These are phyloP conservation scores for Lanmaoa rubissima DNA, from an alignment of 768 basidiomycete species.

Conservation along the genomic window DNA sequence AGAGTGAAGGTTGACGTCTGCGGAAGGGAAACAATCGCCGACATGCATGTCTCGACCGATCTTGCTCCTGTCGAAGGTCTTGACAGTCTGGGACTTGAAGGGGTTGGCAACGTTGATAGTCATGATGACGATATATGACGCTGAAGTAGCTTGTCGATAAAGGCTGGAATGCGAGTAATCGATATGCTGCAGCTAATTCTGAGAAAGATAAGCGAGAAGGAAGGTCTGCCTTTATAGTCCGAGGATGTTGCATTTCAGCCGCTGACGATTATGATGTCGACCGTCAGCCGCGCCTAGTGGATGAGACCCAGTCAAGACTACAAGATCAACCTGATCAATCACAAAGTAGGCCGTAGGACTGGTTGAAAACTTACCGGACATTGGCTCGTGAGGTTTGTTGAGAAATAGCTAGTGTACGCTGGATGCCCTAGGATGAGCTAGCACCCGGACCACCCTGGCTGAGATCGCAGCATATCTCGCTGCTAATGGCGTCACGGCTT, in stretches of 20 bases:
- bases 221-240: conserved; percentile 9
- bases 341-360: neutral
- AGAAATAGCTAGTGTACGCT: neutral
- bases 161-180: neutral
- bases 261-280: conserved; percentile 2
- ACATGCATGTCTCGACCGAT: neutral
- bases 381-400: neutral
- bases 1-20: neutral
- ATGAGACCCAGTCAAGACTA: neutral
- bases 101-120: conserved; percentile 6
- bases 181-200: conserved; percentile 1
- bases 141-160: conserved; percentile 1
- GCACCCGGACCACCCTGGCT: too few relatives aligned
- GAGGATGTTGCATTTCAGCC: conserved; percentile 4
- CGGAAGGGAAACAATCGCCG: neutral
- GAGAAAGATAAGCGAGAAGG: neutral
- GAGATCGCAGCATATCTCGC: too few relatives aligned
- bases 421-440: neutral
- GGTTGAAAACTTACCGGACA: conserved; percentile 5
- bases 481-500: too few relatives aligned
- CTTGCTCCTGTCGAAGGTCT: conserved; percentile 4
- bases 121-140: conserved; percentile 11
- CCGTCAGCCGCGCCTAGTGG: conserved; percentile 12
- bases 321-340: neutral
- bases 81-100: conserved; percentile 14